Evolutionary conservation across 495 filamentous ascomycete genomes (phyloP), one percentile per base, ranked within the genome.

Genomic region (Sphaerosporella brunnea): DNA sequence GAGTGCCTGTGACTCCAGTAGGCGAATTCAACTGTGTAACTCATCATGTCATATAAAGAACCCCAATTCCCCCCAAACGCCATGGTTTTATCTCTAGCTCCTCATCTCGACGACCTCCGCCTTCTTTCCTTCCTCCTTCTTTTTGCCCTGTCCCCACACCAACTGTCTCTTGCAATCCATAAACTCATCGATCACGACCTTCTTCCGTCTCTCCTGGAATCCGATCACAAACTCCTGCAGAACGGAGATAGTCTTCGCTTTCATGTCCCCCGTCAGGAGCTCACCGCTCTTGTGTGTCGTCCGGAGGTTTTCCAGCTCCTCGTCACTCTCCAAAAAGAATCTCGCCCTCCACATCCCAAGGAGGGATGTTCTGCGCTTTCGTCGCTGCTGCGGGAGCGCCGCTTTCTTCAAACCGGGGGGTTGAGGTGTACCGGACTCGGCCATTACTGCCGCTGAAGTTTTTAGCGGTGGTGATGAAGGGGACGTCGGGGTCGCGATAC

Each of bases 311-410:
- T 80, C 78, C 1, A 97, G 67, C 66, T 84, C 75, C 48, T 75
- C 79, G 52, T 97, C 90, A 55, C 88, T 80, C 51, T 97, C 90
- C 42, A 86, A 68, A 69, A 95, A 93, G 69, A 92, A 95, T 68
- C 38, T 73, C 82, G 40, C 79, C 82, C n/a, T 69, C 66, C 9
- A 87, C 82, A 53, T 78, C 76, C 70, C 75, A 85, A 10, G 82
- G 82, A 51, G 77, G 73, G 49, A 85, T 70, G 19, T 74, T 74
- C 65, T 84, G 78, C 56, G 79, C 70, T 23, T 48, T 25, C 47
- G 53, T 52, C 36, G 53, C 42, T 25, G 45, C 56, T 13, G 51
- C 35, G n/a, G n/a, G n/a, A n/a, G n/a, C n/a, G n/a, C n/a, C n/a
- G n/a, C n/a, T n/a, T n/a, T n/a, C n/a, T n/a, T n/a, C n/a, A n/a